Evolutionary conservation across 106 monocot genomes (phyloP), one percentile per base, ranked within the genome.

Genomic region (Dendrobium officinale): DNA sequence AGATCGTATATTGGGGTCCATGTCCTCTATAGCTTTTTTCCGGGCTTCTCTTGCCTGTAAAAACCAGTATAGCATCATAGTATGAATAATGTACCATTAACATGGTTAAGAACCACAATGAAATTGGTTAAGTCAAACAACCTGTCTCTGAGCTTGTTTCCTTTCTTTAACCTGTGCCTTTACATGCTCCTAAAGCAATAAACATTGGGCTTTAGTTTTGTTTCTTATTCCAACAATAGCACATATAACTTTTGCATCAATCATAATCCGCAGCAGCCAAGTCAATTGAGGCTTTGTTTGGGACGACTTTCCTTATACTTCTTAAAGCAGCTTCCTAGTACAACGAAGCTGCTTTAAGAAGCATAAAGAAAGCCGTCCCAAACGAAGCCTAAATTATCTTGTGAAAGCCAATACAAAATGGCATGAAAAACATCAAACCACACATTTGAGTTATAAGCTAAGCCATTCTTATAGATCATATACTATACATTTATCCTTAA

Each of bases 21-120:
- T 95, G 42, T 91, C 89, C 64, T 93, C 90, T 17, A 91, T 87
- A 43, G 90, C 92, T 78, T 93, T 99, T 74, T 73, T 87, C 17
- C 95, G 85, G 10, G 92, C 91, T 86, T 99, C 92, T 74, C 79
- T 95, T 44, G 91, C 91, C 98, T 99, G 16, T 84, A 82, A 44
- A 26, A 40, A 41, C 20, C 5, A n/a, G 45, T 20, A 66, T 5
- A 79, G 3, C 9, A 40, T 19, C 24, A 20, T 40, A 67, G 18
- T 6, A 68, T 6, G 16, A 43, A 47, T 16, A 20, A 31, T 3
- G 19, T 43, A n/a, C 26, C 56, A 64, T 18, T 8, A 42, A 45
- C 11, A 43, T 20, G 74, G n/a, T 19, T 8, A 77, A 78, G 7
- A 79, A 40, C 42, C 41, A 74, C 0, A 24, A 10, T 29, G n/a